Conservation (phyloP, 2,329 filamentous ascomycete genomes). For the Fusarium clavum region DNA sequence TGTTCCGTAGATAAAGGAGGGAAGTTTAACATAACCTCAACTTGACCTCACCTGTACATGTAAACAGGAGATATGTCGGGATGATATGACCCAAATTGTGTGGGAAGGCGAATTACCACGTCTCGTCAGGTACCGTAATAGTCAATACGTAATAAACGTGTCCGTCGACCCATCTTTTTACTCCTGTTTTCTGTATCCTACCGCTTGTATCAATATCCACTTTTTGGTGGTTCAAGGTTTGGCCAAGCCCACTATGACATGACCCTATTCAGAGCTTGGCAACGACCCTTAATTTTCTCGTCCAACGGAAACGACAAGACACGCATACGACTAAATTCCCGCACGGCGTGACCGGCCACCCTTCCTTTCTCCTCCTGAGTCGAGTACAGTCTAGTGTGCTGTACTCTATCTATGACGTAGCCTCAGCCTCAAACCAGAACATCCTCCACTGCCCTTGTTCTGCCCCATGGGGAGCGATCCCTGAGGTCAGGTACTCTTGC, state of each 20-base stretch:
- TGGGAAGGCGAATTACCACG: neutral
- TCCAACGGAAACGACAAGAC: neutral
- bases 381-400: neutral
- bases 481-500: neutral
- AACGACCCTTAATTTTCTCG: slow-evolving; percentile 1
- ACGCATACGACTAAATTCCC: neutral
- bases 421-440: neutral
- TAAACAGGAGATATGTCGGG: neutral
- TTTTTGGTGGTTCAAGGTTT: neutral
- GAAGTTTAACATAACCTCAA: neutral
- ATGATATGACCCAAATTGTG: neutral
- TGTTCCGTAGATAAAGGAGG: neutral
- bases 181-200: neutral
- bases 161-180: neutral
- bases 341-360: slow-evolving; percentile 1
- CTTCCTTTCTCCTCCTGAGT: neutral
- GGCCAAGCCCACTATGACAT: slow-evolving; percentile 9
- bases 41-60: too few relatives aligned
- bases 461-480: slow-evolving; percentile 26
- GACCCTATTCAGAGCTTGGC: slow-evolving; percentile 16
- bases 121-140: neutral
- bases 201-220: neutral
- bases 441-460: slow-evolving; percentile 22
- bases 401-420: neutral
- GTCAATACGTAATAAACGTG: neutral